Evolutionary conservation across 352 stramenopile genomes (phyloP), one percentile per base, ranked within the genome.

Genomic region (Phytophthora pluvialis): DNA sequence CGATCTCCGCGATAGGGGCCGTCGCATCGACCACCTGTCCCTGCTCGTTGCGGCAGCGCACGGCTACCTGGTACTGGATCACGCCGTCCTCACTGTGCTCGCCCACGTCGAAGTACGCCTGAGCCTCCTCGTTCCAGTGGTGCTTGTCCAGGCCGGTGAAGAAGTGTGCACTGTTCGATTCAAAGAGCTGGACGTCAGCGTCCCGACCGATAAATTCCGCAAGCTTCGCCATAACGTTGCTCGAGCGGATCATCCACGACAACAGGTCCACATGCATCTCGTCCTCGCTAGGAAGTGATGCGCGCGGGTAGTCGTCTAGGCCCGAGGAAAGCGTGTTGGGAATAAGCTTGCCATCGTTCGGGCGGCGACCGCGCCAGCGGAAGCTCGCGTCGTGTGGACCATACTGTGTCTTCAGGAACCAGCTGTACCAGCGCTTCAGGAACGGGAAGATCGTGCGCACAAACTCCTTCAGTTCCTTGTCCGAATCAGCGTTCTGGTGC

Each of bases 231-330:
- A 94, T 78, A 12, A 93, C 60, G 15, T 83, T 64, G 44, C 79
- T 93, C 18, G 73, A 73, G 32, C 83, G 84, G 33, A 95, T 85
- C 75, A 98, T 92, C 95, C 95, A 98, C 36, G 83, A 87, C 0
- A 97, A 55, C 51, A 98, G 44, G 57, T 98, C 95, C 21, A 98
- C 85, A 53, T 98, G 93, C 67, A 88, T 89, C 60, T 98, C 93
- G 29, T 86, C 69, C 8, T 86, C 54, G 26, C 75, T 87, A 3
- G 88, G 81, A 43, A 70, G 64, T n/a, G 80, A 94, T 1, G 88
- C 86, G 49, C 87, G 77, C 3, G 95, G 95, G 62, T 97, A 98
- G 72, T 98, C 95, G 47, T 98, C 95, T 7, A 98, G 61, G 0
- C 95, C 95, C 0, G 91, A 98, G 1, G 92, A 89, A 1, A 98